A percentile compares a stretch with the other conserved stretches of the same genome.
Evolutionary conservation across 2,329 filamentous ascomycete genomes (phyloP).

Genomic region (Fusarium metavorans): DNA sequence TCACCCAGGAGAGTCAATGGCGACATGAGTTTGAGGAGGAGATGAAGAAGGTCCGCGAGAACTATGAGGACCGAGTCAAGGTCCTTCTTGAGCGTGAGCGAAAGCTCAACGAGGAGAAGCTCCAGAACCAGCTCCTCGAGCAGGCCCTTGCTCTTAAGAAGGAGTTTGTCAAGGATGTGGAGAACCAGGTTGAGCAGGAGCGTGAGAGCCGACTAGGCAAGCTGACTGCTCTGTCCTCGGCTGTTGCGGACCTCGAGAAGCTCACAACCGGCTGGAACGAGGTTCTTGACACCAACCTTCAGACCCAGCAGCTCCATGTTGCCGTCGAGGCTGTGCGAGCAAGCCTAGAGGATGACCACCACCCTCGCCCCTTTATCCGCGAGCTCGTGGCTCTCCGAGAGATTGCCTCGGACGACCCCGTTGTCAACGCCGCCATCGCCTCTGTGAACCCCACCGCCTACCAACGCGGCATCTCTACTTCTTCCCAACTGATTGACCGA

Average conservation of each 20-base stretch:
- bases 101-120: conserved; percentile 83
- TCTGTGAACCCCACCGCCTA: conserved; percentile 95
- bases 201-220: conserved; percentile 88
- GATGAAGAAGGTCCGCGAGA: conserved; percentile 80
- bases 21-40: conserved; percentile 89
- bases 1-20: conserved; percentile 84
- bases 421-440: conserved; percentile 94
- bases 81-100: conserved; percentile 83
- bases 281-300: conserved; percentile 89
- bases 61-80: conserved; percentile 84
- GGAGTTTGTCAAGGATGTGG: conserved; percentile 82
- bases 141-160: conserved; percentile 91
- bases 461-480: conserved; percentile 87
- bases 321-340: conserved; percentile 93
- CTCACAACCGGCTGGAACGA: conserved; percentile 91
- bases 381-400: conserved; percentile 96
- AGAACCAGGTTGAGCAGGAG: conserved; percentile 87
- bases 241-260: conserved; percentile 86
- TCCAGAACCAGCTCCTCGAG: conserved; percentile 87
- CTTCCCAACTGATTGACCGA: conserved; percentile 89
- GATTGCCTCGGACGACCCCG: conserved; percentile 83
- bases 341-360: conserved; percentile 77
- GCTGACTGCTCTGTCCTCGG: conserved; percentile 81
- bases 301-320: conserved; percentile 95
- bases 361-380: conserved; percentile 86